Conservation (phyloP, 129 eudicot genomes). For the Flaveria trinervia region DNA sequence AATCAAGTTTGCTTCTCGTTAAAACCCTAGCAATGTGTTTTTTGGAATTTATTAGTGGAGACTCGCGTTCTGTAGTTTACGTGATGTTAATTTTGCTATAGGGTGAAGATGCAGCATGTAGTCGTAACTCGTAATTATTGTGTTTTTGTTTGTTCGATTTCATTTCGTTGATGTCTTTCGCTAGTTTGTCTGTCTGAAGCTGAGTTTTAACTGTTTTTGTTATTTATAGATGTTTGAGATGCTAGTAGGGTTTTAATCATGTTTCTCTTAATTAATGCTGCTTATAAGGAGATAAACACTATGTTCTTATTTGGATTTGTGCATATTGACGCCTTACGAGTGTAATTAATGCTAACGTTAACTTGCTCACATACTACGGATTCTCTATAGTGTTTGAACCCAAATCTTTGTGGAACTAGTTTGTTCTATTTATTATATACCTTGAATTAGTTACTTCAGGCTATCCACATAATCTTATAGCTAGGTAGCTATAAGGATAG, state of each 20-base stretch:
- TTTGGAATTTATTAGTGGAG: not conserved
- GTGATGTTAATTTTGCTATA: not conserved
- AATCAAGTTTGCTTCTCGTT: not conserved
- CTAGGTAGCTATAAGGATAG: not conserved
- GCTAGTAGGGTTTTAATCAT: not conserved
- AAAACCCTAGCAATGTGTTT: conserved; percentile 15
- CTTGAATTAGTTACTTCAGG: conserved; percentile 3
- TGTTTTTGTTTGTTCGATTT: conserved; percentile 20
- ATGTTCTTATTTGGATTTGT: not conserved
- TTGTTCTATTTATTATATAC: not conserved
- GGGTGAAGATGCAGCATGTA: not conserved
- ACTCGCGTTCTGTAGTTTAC: not conserved
- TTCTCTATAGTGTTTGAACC: not conserved
- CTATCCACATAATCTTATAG: not conserved
- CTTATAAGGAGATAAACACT: conserved; percentile 13
- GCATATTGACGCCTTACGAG: too few relatives aligned
- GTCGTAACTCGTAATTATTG: not conserved
- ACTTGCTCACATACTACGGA: not conserved
- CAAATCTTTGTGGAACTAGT: not conserved
- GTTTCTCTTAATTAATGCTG: not conserved
- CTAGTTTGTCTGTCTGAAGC: not conserved
- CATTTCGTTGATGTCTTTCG: not conserved
- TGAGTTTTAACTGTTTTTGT: not conserved
- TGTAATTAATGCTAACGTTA: not conserved
- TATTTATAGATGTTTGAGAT: not conserved